Conservation (phyloP, 805 yeast species). For the Lipomyces starkeyi region DNA sequence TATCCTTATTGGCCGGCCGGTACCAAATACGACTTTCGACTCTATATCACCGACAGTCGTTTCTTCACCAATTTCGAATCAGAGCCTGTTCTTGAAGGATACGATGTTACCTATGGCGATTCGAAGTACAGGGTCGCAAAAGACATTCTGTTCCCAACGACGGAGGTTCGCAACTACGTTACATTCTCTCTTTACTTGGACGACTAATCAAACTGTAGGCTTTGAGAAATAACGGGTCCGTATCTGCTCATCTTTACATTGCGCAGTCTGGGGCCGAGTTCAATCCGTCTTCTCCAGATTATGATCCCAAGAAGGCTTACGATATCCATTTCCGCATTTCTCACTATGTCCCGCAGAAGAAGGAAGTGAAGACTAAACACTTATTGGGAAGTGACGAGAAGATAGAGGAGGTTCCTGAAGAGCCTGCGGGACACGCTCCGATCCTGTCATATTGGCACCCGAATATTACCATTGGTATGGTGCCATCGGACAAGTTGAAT, state of each 20-base stretch:
- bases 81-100: constrained; percentile 23
- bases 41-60: constrained; percentile 30
- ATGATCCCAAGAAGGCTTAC: constrained; percentile 34
- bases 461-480: constrained; percentile 46
- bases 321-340: constrained; percentile 39
- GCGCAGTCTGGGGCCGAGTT: constrained; percentile 33
- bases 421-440: constrained; percentile 11
- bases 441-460: constrained; percentile 50
- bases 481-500: constrained; percentile 38
- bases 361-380: constrained; percentile 42
- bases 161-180: constrained; percentile 1
- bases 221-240: constrained; percentile 44
- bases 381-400: constrained; percentile 43
- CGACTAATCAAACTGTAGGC: constrained; percentile 23
- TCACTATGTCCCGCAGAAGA: constrained; percentile 45
- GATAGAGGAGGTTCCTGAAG: constrained; percentile 35
- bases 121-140: constrained; percentile 11
- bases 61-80: constrained; percentile 24
- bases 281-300: constrained; percentile 34
- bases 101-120: constrained; percentile 24
- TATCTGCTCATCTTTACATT: constrained; percentile 47
- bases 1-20: constrained; percentile 35
- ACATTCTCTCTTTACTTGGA: not conserved
- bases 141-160: constrained; percentile 12
- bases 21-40: constrained; percentile 27